These are phyloP conservation scores for Microcyclospora tardicrescens DNA, from an alignment of 2,329 filamentous ascomycete genomes.

Conservation along the genomic window DNA sequence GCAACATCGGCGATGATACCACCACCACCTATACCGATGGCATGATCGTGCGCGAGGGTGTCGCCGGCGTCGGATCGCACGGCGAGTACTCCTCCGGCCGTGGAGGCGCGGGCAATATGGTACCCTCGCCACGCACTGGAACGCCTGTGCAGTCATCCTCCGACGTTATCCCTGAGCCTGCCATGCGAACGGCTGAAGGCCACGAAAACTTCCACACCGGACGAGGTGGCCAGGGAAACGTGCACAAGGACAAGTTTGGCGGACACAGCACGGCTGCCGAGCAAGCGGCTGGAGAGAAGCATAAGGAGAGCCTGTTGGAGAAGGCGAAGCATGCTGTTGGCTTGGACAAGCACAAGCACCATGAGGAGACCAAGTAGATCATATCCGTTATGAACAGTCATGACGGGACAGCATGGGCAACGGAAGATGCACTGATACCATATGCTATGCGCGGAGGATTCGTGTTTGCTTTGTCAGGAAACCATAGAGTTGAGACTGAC, in stretches of 20 bases:
- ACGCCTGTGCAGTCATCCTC: constrained; percentile 18
- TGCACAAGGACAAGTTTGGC: constrained; percentile 35
- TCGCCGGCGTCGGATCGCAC: constrained; percentile 24
- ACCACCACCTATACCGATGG: constrained; percentile 32
- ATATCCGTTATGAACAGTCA: not conserved
- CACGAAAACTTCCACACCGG: constrained; percentile 36
- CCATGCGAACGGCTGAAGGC: constrained; percentile 19
- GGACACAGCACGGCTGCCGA: constrained; percentile 28
- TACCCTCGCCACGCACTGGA: constrained; percentile 19
- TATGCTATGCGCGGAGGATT: no score
- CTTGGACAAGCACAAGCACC: constrained; percentile 15
- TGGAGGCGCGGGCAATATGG: constrained; percentile 31
- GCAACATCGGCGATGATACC: constrained; percentile 43
- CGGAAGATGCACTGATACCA: not conserved
- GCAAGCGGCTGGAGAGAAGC: constrained; percentile 10
- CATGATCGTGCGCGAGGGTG: constrained; percentile 34
- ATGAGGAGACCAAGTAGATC: constrained; percentile 11
- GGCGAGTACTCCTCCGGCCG: constrained; percentile 28
- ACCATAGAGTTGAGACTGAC: no score
- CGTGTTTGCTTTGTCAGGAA: no score
- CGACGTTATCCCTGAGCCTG: constrained; percentile 33
- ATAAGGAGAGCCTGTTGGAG: constrained; percentile 26
- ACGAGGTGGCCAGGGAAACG: constrained; percentile 35
- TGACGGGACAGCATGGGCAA: not conserved
- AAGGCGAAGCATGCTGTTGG: constrained; percentile 31